A percentile compares a stretch with the other conserved stretches of the same genome.
Conservation (phyloP, 2,329 filamentous ascomycete genomes). For the Purpureocillium takamizusanense region DNA sequence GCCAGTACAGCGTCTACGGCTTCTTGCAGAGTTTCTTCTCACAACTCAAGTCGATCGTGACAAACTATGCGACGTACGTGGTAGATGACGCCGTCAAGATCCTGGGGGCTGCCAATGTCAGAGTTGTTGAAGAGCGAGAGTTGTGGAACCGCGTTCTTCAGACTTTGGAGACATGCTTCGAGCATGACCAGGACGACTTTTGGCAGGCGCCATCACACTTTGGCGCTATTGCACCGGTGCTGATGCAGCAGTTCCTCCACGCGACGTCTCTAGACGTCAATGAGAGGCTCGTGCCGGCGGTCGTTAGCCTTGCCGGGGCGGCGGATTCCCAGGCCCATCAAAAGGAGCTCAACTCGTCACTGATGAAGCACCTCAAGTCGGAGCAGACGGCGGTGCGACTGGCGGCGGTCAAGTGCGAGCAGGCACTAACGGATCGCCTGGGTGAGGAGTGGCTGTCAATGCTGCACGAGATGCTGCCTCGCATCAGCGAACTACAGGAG, state of each 20-base stretch:
- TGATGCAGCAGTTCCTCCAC: slow-evolving; percentile 57
- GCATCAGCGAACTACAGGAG: slow-evolving; percentile 91
- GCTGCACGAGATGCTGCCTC: slow-evolving; percentile 90
- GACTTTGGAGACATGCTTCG: slow-evolving; percentile 67
- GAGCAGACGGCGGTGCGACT: slow-evolving; percentile 65
- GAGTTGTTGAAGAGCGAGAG: slow-evolving; percentile 35
- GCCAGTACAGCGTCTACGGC: slow-evolving; percentile 69
- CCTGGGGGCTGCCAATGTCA: slow-evolving; percentile 44
- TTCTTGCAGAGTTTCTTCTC: slow-evolving; percentile 76
- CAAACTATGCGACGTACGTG: slow-evolving; percentile 79
- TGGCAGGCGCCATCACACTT: slow-evolving; percentile 93
- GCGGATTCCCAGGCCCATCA: slow-evolving; percentile 83
- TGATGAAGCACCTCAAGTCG: slow-evolving; percentile 72
- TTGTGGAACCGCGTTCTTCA: slow-evolving; percentile 64
- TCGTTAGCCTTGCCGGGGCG: slow-evolving; percentile 71
- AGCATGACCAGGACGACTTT: slow-evolving; percentile 89
- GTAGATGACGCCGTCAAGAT: slow-evolving; percentile 64
- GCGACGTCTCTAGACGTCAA: slow-evolving; percentile 33
- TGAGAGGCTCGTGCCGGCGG: slow-evolving; percentile 58
- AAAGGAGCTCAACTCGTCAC: slow-evolving; percentile 72
- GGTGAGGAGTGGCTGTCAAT: slow-evolving; percentile 91
- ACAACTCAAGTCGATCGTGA: slow-evolving; percentile 87
- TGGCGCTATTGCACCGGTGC: slow-evolving; percentile 55
- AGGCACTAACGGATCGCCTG: slow-evolving; percentile 66
- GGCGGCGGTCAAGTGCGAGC: slow-evolving; percentile 74